These are phyloP conservation scores for Elymus sibiricus DNA, from an alignment of 176 grass and related monocot genomes.

Conservation along the genomic window DNA sequence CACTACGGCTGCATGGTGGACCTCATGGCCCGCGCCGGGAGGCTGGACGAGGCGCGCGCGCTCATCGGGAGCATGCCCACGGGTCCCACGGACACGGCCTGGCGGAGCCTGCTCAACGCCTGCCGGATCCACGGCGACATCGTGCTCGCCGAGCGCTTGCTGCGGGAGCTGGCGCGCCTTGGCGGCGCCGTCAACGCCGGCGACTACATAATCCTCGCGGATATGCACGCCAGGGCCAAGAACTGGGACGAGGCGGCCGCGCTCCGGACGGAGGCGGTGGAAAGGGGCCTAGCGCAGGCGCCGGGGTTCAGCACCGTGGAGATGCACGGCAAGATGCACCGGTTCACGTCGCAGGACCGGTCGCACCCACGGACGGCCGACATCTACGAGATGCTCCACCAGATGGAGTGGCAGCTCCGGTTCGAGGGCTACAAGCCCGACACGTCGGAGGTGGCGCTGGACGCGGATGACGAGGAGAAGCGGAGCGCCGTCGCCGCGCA, in stretches of 20 bases:
- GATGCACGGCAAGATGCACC: slow-evolving; percentile 62
- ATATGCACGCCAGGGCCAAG: slow-evolving; percentile 51
- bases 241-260: slow-evolving; percentile 36
- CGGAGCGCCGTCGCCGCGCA: slow-evolving; percentile 28
- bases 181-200: slow-evolving; percentile 38
- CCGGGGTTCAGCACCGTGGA: slow-evolving; percentile 69
- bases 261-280: slow-evolving; percentile 34
- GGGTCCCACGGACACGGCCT: slow-evolving; percentile 46
- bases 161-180: slow-evolving; percentile 35
- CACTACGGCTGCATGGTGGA: slow-evolving; percentile 90
- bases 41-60: slow-evolving; percentile 46
- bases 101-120: slow-evolving; percentile 73
- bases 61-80: slow-evolving; percentile 63
- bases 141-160: slow-evolving; percentile 33
- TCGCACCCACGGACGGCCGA: slow-evolving; percentile 44
- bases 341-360: slow-evolving; percentile 70
- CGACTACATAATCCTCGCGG: slow-evolving; percentile 68
- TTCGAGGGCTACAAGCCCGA: slow-evolving; percentile 58
- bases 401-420: slow-evolving; percentile 76
- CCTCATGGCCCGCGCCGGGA: slow-evolving; percentile 59
- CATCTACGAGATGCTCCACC: slow-evolving; percentile 77
- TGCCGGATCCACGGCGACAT: slow-evolving; percentile 63
- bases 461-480: slow-evolving; percentile 64
- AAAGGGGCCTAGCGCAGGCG: slow-evolving; percentile 39
- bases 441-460: slow-evolving; percentile 54